Percentiles rank a stretch among this genome's conserved stretches.
phyloP scores from a whole-genome alignment of 192 early-diverging fungal genomes.

The Pecoramyces ruminantium region DNA sequence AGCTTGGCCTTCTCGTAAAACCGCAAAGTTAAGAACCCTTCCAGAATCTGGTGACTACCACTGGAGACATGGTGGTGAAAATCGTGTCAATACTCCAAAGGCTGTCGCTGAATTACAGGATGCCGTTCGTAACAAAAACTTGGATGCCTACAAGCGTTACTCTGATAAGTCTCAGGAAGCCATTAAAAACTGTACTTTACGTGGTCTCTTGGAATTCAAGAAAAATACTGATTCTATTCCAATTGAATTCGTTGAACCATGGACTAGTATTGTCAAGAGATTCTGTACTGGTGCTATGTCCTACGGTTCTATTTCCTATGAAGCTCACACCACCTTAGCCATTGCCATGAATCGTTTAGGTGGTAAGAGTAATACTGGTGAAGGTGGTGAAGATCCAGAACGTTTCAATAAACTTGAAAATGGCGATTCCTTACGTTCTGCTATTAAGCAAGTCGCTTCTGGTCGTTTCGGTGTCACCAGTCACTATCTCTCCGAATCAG shows the following conservation, averaged over 20 bases:
- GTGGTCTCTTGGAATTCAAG: conserved; percentile 85
- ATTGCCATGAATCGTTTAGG: conserved; percentile 90
- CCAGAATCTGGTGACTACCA: conserved; percentile 92
- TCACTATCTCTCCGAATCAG: conserved; percentile 82
- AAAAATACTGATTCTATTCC: conserved; percentile 40
- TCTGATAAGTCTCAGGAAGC: conserved; percentile 57
- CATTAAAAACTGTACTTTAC: conserved; percentile 80
- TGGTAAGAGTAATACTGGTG: conserved; percentile 97
- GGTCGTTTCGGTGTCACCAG: conserved; percentile 96
- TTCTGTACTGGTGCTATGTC: conserved; percentile 98
- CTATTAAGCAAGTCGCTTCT: conserved; percentile 97
- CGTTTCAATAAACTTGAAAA: conserved; percentile 52
- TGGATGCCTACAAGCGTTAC: conserved; percentile 71
- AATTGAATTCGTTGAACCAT: conserved; percentile 90
- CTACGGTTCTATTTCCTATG: conserved; percentile 90
- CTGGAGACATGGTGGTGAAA: conserved; percentile 84
- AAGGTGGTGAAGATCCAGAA: conserved; percentile 88
- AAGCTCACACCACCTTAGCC: conserved; percentile 81
- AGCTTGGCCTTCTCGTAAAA: conserved; percentile 62
- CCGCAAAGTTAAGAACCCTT: conserved; percentile 44
- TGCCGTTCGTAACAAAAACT: conserved; percentile 84
- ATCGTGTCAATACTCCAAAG: conserved; percentile 79
- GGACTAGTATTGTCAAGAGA: conserved; percentile 87
- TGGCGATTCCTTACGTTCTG: conserved; percentile 69
- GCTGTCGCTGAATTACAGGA: conserved; percentile 84